Evolutionary conservation across 2,329 filamentous ascomycete species (phyloP).

Genomic region (Colletotrichum falcatum): DNA sequence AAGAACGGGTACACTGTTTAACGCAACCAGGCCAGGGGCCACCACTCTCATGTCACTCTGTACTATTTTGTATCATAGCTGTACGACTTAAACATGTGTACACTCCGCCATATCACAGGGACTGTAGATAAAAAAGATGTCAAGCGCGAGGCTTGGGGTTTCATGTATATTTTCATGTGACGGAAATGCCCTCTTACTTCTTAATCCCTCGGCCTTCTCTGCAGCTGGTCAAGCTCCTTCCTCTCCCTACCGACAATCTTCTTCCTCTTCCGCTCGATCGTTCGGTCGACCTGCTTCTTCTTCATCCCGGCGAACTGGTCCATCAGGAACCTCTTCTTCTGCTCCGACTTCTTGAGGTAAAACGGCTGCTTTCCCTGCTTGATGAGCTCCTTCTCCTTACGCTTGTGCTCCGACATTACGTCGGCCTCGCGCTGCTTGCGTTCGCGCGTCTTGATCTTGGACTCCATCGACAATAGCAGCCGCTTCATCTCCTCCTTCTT

Average conservation of each 20-base stretch:
- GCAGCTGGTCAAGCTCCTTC: constrained; percentile 70
- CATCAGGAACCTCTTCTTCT: constrained; percentile 86
- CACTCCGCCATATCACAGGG: constrained; percentile 1
- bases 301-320: constrained; percentile 87
- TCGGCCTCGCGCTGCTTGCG: constrained; percentile 77
- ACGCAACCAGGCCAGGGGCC: neutral
- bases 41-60: constrained; percentile 2
- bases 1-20: constrained; percentile 47
- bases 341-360: constrained; percentile 91
- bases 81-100: constrained; percentile 27
- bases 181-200: neutral
- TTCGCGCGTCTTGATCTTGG: constrained; percentile 76
- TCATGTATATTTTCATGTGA: constrained; percentile 1
- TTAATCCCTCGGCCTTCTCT: constrained; percentile 44
- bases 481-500: constrained; percentile 79
- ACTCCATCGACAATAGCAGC: constrained; percentile 82
- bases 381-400: constrained; percentile 85
- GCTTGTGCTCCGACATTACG: constrained; percentile 80
- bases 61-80: constrained; percentile 37
- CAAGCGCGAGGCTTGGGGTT: neutral
- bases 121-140: constrained; percentile 15
- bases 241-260: constrained; percentile 89
- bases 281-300: constrained; percentile 84
- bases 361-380: constrained; percentile 92
- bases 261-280: constrained; percentile 89